phyloP scores from a whole-genome alignment of 345 rosid species.

The Sonneratia alba region DNA sequence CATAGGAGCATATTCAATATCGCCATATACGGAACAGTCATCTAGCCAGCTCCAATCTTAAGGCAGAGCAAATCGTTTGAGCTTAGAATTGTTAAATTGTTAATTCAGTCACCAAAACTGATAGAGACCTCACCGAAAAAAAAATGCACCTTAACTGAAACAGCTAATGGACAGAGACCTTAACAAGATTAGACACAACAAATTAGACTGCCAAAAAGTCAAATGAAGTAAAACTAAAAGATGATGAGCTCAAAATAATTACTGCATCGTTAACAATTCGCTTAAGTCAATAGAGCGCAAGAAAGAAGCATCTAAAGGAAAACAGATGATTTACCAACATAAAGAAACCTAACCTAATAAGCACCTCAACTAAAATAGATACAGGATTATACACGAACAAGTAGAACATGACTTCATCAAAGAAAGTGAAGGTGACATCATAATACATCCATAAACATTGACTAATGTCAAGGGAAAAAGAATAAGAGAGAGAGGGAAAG shows the following conservation, averaged over 20 bases:
- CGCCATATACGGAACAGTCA: background rate
- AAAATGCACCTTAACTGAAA: background rate
- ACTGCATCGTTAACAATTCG: no score
- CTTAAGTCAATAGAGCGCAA: no score
- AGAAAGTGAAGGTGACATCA: background rate
- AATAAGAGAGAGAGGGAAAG: no score
- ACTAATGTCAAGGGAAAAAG: no score
- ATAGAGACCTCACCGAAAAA: constrained; percentile 25
- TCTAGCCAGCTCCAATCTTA: background rate
- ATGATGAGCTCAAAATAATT: background rate
- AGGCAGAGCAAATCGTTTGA: background rate
- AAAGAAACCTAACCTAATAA: background rate
- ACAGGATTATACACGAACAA: background rate
- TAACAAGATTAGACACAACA: background rate
- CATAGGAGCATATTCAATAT: background rate
- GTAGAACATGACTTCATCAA: background rate
- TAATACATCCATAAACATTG: no score
- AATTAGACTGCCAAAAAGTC: no score
- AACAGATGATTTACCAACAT: no score
- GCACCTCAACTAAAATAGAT: background rate
- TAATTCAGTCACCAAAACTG: constrained; percentile 10
- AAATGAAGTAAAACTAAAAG: no score
- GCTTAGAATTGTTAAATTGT: background rate
- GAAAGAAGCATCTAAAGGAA: no score
- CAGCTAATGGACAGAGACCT: background rate